phyloP scores from a whole-genome alignment of 2,329 filamentous ascomycete species.

The Botrytis hyacinthi region DNA sequence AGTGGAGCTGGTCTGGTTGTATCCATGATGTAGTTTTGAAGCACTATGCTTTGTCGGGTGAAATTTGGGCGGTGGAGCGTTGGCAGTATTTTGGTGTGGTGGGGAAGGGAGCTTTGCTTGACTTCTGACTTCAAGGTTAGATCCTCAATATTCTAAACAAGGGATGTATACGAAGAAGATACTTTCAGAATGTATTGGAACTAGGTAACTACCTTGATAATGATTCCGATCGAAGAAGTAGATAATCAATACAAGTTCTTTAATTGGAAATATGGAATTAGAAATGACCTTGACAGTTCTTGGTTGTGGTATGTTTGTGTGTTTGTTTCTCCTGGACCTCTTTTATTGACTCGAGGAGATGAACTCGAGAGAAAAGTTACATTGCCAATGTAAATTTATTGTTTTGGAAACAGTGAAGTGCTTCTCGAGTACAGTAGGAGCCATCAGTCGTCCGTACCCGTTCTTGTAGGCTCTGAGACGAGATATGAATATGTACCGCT shows the following conservation, averaged over 20 bases:
- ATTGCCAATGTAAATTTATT: not conserved
- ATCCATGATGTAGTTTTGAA: conserved; percentile 11
- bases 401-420: not conserved
- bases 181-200: not conserved
- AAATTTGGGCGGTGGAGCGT: not conserved
- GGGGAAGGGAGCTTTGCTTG: not conserved
- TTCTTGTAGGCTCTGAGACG: not conserved
- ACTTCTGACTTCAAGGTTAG: not conserved
- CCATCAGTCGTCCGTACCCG: not conserved
- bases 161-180: not conserved
- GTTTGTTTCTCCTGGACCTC: not conserved
- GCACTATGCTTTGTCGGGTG: not conserved
- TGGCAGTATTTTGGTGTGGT: conserved; percentile 3
- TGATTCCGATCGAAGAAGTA: not conserved
- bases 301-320: conserved; percentile 66
- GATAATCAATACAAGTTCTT: not conserved
- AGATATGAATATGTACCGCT: not conserved
- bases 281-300: conserved; percentile 74
- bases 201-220: not conserved
- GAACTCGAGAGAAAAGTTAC: not conserved
- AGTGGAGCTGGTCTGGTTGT: not conserved
- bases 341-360: not conserved
- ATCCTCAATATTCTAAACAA: not conserved
- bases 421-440: not conserved
- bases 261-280: conserved; percentile 4